Evolutionary conservation across 1,139 yeast species (phyloP), one percentile per base, ranked within the genome.

Genomic region (Petasospora rhodanensis): DNA sequence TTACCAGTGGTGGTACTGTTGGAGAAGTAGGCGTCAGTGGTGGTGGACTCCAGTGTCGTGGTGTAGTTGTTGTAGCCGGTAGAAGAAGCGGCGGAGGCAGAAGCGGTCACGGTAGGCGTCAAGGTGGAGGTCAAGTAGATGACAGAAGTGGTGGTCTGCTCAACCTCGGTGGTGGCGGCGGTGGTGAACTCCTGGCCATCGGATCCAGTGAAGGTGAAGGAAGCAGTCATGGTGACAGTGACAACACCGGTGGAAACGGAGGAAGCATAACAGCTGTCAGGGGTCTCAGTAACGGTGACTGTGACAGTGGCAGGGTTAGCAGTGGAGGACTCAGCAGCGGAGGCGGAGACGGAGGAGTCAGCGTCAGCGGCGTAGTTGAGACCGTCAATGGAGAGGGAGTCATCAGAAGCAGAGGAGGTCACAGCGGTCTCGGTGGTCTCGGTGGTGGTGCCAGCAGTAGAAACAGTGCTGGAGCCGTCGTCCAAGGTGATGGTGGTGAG

Each of bases 1-100:
- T n/a, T n/a, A 38, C 54, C 55, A 45, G 62, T 56, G 39, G 52
- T 48, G 28, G 57, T 56, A 32, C 58, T 56, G 14, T 64, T 63
- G 14, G 53, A 44, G 35, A 27, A 52, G 54, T 70, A 46, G 66
- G 43, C 47, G 12, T 35, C 43, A 31, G 42, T 50, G 40, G 43
- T 51, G 39, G 43, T 52, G 49, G 43, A 53, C 35, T 25, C 30
- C n/a, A 26, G 17, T n/a, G 35, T 49, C 5, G 34, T 26, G 22
- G 44, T 35, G 19, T 49, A 38, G 21, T 40, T 26, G 15, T 43
- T 34, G 10, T 29, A 26, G 19, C 40, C 43, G 14, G 42, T 31
- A 22, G 39, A 33, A 8, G 42, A 28, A 11, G 48, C 41, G 15
- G 55, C 53, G 7, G 42, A 28, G 10, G 48, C 41, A 16, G 55